Evolutionary conservation across 2,329 filamentous ascomycete genomes (phyloP).

Genomic region (Apiospora pterosperma): DNA sequence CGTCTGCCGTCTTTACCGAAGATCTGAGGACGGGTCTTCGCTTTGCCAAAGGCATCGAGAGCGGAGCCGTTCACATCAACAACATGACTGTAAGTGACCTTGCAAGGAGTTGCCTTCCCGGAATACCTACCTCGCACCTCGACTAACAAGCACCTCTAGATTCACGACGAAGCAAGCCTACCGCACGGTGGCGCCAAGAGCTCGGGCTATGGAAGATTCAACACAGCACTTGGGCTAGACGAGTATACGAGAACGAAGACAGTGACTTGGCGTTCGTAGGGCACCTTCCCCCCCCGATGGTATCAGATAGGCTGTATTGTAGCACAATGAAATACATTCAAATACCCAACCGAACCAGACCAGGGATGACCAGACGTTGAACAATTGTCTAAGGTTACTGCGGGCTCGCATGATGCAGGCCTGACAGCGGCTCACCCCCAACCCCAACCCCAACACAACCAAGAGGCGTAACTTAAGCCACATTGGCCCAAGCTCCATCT

Average conservation of each 20-base stretch:
- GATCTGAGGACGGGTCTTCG: constrained; percentile 51
- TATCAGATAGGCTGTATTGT: background rate
- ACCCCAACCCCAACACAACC: too few species aligned
- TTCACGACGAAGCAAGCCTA: constrained; percentile 39
- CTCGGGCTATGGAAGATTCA: constrained; percentile 40
- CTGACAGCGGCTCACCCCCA: too few species aligned
- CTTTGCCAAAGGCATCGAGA: constrained; percentile 51
- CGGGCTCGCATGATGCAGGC: too few species aligned
- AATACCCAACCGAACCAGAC: too few species aligned
- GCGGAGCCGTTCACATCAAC: constrained; percentile 47
- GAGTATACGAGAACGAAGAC: constrained; percentile 30
- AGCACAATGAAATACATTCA: background rate
- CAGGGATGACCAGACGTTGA: too few species aligned
- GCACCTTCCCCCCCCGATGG: background rate
- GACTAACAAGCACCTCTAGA: too few species aligned
- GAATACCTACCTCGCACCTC: too few species aligned
- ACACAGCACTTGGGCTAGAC: constrained; percentile 23
- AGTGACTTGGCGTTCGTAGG: constrained; percentile 24
- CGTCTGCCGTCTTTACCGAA: constrained; percentile 61
- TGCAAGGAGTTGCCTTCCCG: too few species aligned
- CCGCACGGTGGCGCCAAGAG: constrained; percentile 39
- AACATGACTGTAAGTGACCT: constrained; percentile 38
- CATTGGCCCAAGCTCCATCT: constrained; percentile 8
- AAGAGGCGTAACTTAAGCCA: too few species aligned
- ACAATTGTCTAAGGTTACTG: too few species aligned